Conservation (phyloP, 345 rosid genomes). For the Populus pruinosa region DNA sequence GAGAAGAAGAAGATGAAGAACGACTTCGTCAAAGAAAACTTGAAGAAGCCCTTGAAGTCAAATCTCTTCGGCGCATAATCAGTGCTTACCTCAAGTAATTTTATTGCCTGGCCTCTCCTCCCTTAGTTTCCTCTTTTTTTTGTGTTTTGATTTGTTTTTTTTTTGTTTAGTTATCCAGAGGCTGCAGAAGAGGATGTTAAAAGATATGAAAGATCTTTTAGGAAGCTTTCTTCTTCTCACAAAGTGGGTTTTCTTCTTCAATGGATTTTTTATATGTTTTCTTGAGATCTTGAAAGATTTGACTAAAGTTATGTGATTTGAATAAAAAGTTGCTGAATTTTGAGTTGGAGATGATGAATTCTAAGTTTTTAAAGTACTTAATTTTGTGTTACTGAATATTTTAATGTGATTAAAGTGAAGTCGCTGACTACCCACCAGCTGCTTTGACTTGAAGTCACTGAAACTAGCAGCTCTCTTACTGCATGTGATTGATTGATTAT, state of each 20-base stretch:
- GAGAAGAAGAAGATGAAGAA: constrained; percentile 56
- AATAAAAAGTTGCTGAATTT: not conserved
- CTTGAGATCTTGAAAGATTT: not conserved
- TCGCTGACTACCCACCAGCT: not conserved
- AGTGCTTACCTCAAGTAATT: constrained; percentile 91
- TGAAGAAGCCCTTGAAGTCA: constrained; percentile 90
- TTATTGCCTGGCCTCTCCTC: not conserved
- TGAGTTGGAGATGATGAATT: not conserved
- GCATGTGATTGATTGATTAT: not conserved
- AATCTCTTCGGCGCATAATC: constrained; percentile 92
- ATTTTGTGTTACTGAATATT: not conserved
- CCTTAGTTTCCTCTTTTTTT: not conserved
- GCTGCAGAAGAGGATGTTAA: constrained; percentile 85
- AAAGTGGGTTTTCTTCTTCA: constrained; percentile 37
- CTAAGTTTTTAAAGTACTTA: too few species aligned
- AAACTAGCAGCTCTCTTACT: not conserved
- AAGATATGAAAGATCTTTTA: constrained; percentile 71
- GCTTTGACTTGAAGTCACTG: not conserved
- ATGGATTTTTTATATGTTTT: not conserved
- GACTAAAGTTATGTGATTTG: not conserved
- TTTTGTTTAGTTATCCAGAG: constrained; percentile 62
- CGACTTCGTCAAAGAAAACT: constrained; percentile 64
- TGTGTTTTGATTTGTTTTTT: not conserved
- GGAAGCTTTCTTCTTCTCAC: constrained; percentile 71
- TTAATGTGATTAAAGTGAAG: not conserved